Evolutionary conservation across 768 basidiomycete species (phyloP).

Genomic region (Suillus clintonianus): DNA sequence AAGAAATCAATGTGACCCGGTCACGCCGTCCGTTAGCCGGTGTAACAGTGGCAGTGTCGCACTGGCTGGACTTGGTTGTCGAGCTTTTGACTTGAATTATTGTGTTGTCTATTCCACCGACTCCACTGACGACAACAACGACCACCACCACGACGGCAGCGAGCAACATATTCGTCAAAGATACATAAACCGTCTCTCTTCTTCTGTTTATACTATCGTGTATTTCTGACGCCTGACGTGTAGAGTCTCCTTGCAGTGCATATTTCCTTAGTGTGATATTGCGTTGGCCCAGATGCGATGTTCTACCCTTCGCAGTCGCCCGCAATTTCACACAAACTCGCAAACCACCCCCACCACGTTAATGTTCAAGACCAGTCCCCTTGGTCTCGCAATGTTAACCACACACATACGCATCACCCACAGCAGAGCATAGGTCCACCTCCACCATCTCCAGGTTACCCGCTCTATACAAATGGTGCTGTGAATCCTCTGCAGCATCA

Average conservation of each 20-base stretch:
- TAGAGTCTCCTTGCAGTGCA: neutral
- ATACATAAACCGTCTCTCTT: slow-evolving; percentile 19
- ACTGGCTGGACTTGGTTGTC: slow-evolving; percentile 4
- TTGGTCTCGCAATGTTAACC: slow-evolving; percentile 50
- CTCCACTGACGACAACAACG: slow-evolving; percentile 17
- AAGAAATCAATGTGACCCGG: neutral
- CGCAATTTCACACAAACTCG: slow-evolving; percentile 74
- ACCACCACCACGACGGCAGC: slow-evolving; percentile 10
- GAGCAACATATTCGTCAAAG: slow-evolving; percentile 14
- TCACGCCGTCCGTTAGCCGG: slow-evolving; percentile 4
- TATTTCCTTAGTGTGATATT: slow-evolving; percentile 6
- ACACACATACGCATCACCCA: slow-evolving; percentile 47
- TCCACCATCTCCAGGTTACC: slow-evolving; percentile 73
- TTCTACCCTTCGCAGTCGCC: slow-evolving; percentile 87
- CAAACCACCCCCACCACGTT: slow-evolving; percentile 43
- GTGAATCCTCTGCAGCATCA: slow-evolving; percentile 65
- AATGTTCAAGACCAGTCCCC: slow-evolving; percentile 66
- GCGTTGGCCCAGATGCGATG: slow-evolving; percentile 53
- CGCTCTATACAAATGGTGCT: slow-evolving; percentile 72
- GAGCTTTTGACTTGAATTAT: slow-evolving; percentile 12
- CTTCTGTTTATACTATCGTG: slow-evolving; percentile 1
- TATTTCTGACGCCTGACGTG: neutral
- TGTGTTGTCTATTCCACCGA: neutral
- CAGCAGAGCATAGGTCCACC: slow-evolving; percentile 58
- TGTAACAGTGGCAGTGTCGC: neutral